Percentiles rank a stretch among this genome's conserved stretches.
Evolutionary conservation across 768 basidiomycete genomes (phyloP).

Genomic region (Hygrocybe coccinea): DNA sequence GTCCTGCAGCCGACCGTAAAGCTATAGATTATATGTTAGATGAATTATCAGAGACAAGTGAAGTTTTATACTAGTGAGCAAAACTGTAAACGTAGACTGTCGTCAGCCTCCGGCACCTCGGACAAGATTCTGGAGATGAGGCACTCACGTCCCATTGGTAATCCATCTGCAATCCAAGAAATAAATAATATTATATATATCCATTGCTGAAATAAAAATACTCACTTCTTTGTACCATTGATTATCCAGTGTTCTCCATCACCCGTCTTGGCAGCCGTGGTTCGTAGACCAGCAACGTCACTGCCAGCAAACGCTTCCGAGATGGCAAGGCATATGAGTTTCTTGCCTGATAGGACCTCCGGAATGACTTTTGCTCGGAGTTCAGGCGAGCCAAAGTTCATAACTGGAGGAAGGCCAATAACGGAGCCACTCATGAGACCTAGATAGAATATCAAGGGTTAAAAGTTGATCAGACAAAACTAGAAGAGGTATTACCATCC

Average conservation of each 20-base stretch:
- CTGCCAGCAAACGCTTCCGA: slow-evolving; percentile 85
- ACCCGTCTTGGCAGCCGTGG: slow-evolving; percentile 67
- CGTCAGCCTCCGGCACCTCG: neutral
- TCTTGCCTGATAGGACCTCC: slow-evolving; percentile 69
- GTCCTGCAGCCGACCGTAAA: slow-evolving; percentile 36
- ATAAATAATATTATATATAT: neutral
- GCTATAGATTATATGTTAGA: slow-evolving; percentile 16
- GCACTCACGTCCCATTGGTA: slow-evolving; percentile 57
- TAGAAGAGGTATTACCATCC: slow-evolving; percentile 48
- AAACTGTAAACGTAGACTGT: slow-evolving; percentile 7
- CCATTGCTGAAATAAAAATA: no score
- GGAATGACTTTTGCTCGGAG: slow-evolving; percentile 54
- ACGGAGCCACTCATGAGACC: slow-evolving; percentile 71
- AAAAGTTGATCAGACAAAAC: neutral
- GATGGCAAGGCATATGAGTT: slow-evolving; percentile 83
- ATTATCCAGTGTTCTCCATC: slow-evolving; percentile 80
- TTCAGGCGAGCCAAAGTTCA: slow-evolving; percentile 77
- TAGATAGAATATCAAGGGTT: slow-evolving; percentile 16
- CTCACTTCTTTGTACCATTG: slow-evolving; percentile 36
- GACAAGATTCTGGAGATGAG: neutral
- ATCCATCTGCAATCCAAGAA: slow-evolving; percentile 45
- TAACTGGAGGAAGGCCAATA: slow-evolving; percentile 83
- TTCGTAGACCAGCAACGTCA: slow-evolving; percentile 72
- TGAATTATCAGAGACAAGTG: neutral
- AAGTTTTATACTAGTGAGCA: slow-evolving; percentile 33